Evolutionary conservation across 2,329 filamentous ascomycete species (phyloP), one percentile per base, ranked within the genome.

Genomic region (Penicillium digitatum): DNA sequence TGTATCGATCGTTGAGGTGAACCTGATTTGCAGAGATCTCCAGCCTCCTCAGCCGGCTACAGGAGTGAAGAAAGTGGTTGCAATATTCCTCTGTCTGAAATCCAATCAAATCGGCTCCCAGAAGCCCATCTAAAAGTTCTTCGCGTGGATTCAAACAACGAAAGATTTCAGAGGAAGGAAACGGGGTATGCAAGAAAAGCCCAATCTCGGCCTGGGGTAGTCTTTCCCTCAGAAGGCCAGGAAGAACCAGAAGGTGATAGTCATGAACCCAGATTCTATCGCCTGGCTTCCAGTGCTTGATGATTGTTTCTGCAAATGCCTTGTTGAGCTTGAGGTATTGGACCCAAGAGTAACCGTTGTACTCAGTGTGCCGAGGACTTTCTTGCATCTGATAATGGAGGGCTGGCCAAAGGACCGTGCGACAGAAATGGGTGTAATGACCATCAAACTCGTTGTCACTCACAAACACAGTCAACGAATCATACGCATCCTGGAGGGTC

Each of bases 331-430:
- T 89, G 67, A 90, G 87, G 68, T 96, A 97, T 77, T 89, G 94
- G 63, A 89, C 84, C 90, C 91, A 97, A 0, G 92, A 96, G 73
- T 96, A 92, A 66, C 96, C 93, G 71, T 95, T 87, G 71, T 96
- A 97, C 0, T 93, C 91, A 69, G 95, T 96, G 83, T 91, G 96
- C 78, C 95, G 95, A 37, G 93, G 92, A 68, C 93, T 93, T 71
- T 96, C 93, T 2, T 93, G 93, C 62, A 96, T 95, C 72, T 96
- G 91, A 73, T 96, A 97, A 74, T 97, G 92, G 74, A 96, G 94
- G 59, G 96, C 91, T 1, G 93, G 93, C 91, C 92, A 96, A 9
- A 96, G 79, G 48, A 96, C 95, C 9, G 93, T 89, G 76, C 96
- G 96, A 83, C 92, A 96, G 72, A 93, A 96, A 75, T 96, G 92